phyloP scores from a whole-genome alignment of 2,329 filamentous ascomycete species.

The Hypoxylon sp. region DNA sequence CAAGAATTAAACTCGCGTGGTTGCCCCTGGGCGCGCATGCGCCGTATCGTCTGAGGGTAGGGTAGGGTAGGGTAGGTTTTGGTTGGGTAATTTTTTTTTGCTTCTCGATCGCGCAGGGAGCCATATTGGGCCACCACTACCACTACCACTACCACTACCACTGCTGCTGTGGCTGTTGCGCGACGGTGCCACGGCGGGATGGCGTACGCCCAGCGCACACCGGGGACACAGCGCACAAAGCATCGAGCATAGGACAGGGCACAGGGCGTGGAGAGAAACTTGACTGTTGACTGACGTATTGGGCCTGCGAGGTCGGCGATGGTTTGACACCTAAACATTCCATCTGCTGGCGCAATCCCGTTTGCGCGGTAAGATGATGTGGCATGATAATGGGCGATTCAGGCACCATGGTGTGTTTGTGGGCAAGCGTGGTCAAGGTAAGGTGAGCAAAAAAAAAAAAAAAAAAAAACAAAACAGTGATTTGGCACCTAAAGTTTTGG shows the following conservation, averaged over 20 bases:
- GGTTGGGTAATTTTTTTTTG: too few species aligned
- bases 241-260: conserved; percentile 1
- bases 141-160: too few species aligned
- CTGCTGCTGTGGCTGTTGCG: conserved; percentile 19
- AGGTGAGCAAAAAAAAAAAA: background rate
- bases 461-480: background rate
- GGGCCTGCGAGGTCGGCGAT: conserved; percentile 21
- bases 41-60: conserved; percentile 26
- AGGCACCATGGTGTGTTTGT: conserved; percentile 30
- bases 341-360: conserved; percentile 21
- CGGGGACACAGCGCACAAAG: conserved; percentile 5
- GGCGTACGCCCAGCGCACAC: conserved; percentile 17
- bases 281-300: too few species aligned
- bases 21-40: conserved; percentile 14
- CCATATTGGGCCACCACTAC: conserved; percentile 27
- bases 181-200: conserved; percentile 27
- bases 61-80: background rate
- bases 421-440: conserved; percentile 23
- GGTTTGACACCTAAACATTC: conserved; percentile 31
- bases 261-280: conserved; percentile 6
- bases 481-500: background rate
- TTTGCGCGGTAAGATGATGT: conserved; percentile 40
- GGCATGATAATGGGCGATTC: conserved; percentile 36
- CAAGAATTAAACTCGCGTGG: conserved; percentile 35
- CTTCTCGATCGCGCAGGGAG: conserved; percentile 43